phyloP scores from a whole-genome alignment of 768 basidiomycete genomes.

The Cystoderma amianthinum region DNA sequence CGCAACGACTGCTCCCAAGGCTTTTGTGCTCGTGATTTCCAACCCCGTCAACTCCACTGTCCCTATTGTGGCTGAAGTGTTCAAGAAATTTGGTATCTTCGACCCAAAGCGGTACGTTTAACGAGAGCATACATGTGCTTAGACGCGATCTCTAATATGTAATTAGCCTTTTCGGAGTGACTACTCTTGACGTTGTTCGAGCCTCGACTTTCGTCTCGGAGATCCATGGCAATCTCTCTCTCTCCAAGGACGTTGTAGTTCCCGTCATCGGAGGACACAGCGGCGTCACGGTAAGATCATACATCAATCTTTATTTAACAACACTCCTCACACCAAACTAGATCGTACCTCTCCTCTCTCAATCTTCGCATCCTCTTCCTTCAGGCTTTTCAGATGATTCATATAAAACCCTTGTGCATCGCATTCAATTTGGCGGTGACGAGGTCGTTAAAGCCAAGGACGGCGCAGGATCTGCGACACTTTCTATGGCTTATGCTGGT shows the following conservation, averaged over 20 bases:
- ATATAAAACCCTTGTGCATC: slow-evolving; percentile 62
- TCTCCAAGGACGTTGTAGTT: slow-evolving; percentile 58
- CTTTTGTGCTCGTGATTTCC: slow-evolving; percentile 92
- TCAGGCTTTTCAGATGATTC: slow-evolving; percentile 35
- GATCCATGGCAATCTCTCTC: slow-evolving; percentile 55
- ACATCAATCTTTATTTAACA: not conserved
- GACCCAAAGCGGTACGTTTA: slow-evolving; percentile 77
- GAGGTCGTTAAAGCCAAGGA: slow-evolving; percentile 99
- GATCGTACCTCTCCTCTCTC: slow-evolving; percentile 93
- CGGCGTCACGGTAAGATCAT: slow-evolving; percentile 67
- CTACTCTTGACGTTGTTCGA: slow-evolving; percentile 95
- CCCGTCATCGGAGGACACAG: slow-evolving; percentile 96
- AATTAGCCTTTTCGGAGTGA: slow-evolving; percentile 89
- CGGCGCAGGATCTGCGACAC: slow-evolving; percentile 89
- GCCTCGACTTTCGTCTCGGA: slow-evolving; percentile 95
- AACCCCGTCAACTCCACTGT: slow-evolving; percentile 99
- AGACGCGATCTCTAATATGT: not conserved
- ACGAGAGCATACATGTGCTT: slow-evolving; percentile 1
- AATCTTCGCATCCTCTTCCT: slow-evolving; percentile 76
- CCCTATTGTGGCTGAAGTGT: slow-evolving; percentile 91
- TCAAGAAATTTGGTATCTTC: slow-evolving; percentile 89
- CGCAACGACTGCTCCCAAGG: slow-evolving; percentile 79
- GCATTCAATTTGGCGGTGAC: slow-evolving; percentile 94
- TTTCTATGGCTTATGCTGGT: slow-evolving; percentile 95
- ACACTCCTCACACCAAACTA: slow-evolving; percentile 14